Conservation (phyloP, 1,284 basidiomycete genomes). For the Microstroma glucosiphilum region DNA sequence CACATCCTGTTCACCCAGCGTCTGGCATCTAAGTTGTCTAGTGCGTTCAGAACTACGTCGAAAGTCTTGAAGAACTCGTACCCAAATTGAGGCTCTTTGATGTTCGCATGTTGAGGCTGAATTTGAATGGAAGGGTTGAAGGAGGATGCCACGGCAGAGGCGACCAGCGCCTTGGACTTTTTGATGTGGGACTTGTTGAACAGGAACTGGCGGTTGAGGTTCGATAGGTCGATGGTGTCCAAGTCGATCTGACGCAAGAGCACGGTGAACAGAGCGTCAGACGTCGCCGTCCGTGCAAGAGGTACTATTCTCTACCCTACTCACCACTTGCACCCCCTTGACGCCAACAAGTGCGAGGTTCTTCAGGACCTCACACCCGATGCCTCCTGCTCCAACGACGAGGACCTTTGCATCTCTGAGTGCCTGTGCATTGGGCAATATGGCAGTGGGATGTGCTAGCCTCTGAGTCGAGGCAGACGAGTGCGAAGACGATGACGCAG, state of each 20-base stretch:
- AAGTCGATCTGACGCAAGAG: conserved; percentile 63
- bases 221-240: conserved; percentile 97
- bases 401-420: conserved; percentile 55
- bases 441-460: not conserved
- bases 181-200: conserved; percentile 97
- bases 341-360: conserved; percentile 91
- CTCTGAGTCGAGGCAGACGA: too few relatives aligned
- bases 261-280: conserved; percentile 6
- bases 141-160: conserved; percentile 74
- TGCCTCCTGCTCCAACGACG: conserved; percentile 92
- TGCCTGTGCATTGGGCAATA: conserved; percentile 2
- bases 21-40: conserved; percentile 67
- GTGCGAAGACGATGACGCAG: too few relatives aligned
- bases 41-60: conserved; percentile 87
- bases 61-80: conserved; percentile 82
- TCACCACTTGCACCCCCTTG: conserved; percentile 70
- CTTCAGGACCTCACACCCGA: conserved; percentile 95
- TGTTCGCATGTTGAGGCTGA: conserved; percentile 84
- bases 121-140: conserved; percentile 91
- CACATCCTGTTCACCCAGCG: conserved; percentile 81
- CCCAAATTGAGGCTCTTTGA: conserved; percentile 84
- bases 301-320: not conserved
- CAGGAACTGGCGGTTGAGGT: conserved; percentile 94
- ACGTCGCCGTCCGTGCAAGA: not conserved
- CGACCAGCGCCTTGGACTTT: conserved; percentile 88